A percentile compares a stretch with the other conserved stretches of the same genome.
These are phyloP conservation scores for Nemania sp. DNA, from an alignment of 2,329 filamentous ascomycete species.

Conservation along the genomic window DNA sequence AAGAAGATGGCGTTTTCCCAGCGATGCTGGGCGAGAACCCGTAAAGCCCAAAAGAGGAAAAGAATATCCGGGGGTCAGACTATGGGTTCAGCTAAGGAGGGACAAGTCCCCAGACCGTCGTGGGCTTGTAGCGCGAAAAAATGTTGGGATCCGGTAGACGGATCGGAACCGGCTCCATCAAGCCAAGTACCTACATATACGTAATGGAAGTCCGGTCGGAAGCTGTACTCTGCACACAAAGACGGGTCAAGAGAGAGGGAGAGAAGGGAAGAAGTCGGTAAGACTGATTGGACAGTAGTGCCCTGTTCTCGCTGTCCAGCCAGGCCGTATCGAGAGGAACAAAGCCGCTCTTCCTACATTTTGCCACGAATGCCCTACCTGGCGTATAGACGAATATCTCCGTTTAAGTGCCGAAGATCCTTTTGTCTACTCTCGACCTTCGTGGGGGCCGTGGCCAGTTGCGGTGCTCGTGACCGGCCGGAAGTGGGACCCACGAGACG, in stretches of 20 bases:
- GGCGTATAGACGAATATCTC: constrained; percentile 4
- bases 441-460: constrained; percentile 22
- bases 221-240: constrained; percentile 1
- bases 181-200: constrained; percentile 7
- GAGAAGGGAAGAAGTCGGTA: neutral
- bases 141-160: constrained; percentile 4
- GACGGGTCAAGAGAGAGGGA: too few species aligned
- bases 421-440: constrained; percentile 3
- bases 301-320: neutral
- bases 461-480: constrained; percentile 21
- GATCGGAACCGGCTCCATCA: constrained; percentile 1
- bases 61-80: constrained; percentile 10
- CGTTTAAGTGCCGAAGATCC: neutral
- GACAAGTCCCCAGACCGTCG: neutral
- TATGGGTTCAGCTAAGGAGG: neutral
- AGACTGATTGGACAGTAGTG: constrained; percentile 1
- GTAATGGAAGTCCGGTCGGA: constrained; percentile 7
- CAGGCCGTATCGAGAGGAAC: neutral
- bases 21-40: neutral
- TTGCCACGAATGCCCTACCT: neutral
- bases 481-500: constrained; percentile 20
- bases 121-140: neutral
- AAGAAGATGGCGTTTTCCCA: neutral
- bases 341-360: neutral
- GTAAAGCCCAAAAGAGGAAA: constrained; percentile 11